Conservation (phyloP, 1,284 basidiomycete species). For the Tilletia indica region DNA sequence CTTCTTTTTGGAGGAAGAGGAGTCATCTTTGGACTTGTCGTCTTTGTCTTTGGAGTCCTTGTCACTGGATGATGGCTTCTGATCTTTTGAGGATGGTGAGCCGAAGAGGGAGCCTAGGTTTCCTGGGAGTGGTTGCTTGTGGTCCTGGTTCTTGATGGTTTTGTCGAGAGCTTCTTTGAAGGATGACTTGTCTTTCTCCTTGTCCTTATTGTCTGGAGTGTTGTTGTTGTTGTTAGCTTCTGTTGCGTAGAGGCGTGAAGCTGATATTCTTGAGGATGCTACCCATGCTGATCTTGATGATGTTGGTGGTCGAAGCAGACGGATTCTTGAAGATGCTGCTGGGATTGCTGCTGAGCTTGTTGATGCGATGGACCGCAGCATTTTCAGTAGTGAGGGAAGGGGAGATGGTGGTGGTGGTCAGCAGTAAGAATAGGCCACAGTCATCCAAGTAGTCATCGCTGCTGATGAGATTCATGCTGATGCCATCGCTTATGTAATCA, state of each 20-base stretch:
- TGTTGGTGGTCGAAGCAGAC: neutral
- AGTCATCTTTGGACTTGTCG: conserved; percentile 28
- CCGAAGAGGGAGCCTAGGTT: conserved; percentile 27
- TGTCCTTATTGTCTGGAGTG: neutral
- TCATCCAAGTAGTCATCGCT: too few relatives aligned
- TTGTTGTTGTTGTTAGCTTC: conserved; percentile 21
- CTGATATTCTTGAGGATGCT: neutral
- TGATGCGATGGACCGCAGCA: conserved; percentile 9
- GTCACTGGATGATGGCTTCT: conserved; percentile 4
- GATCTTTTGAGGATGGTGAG: conserved; percentile 22
- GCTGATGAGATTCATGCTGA: too few relatives aligned
- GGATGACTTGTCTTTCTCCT: neutral
- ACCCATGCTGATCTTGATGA: neutral
- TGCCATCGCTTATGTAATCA: too few relatives aligned
- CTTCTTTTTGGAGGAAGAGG: conserved; percentile 23
- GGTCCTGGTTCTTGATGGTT: conserved; percentile 16
- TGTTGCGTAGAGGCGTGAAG: neutral
- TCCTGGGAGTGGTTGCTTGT: neutral
- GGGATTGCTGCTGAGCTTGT: neutral
- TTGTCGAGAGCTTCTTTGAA: conserved; percentile 18
- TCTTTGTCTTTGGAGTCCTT: conserved; percentile 39
- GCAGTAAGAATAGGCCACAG: neutral
- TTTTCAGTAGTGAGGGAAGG: neutral
- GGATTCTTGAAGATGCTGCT: neutral
- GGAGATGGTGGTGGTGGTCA: neutral